Evolutionary conservation across 768 basidiomycete species (phyloP).

Genomic region (Mrakia blollopis): DNA sequence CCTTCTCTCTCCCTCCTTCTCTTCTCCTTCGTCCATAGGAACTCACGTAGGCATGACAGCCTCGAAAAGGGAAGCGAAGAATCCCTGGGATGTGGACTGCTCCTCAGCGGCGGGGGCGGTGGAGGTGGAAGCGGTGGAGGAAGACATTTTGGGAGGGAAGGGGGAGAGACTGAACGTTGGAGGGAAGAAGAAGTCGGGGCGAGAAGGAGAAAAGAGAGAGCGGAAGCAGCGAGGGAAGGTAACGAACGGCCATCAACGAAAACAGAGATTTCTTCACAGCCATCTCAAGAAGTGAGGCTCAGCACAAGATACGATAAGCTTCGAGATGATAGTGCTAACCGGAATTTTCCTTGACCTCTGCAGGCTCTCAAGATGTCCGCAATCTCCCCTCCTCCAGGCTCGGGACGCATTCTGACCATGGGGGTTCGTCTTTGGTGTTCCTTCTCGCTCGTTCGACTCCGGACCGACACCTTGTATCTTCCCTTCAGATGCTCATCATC

Average conservation of each 20-base stretch:
- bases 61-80: conserved; percentile 30
- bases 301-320: background rate
- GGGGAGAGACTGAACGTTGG: conserved; percentile 8
- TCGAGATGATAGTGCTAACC: background rate
- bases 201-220: conserved; percentile 4
- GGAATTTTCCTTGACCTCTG: background rate
- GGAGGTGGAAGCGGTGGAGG: conserved; percentile 15
- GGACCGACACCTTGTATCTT: background rate
- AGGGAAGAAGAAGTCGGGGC: background rate
- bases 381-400: background rate
- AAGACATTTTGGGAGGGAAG: conserved; percentile 17
- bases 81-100: conserved; percentile 21
- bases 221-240: background rate
- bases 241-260: background rate
- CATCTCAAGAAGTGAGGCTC: background rate
- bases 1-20: background rate
- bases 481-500: conserved; percentile 75
- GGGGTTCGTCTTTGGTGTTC: conserved; percentile 1
- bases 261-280: no score
- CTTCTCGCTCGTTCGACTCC: background rate
- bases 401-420: conserved; percentile 21
- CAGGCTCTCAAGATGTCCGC: background rate
- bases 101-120: conserved; percentile 11
- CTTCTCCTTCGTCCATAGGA: background rate
- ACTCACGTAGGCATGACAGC: conserved; percentile 31